Base-by-base conservation (phyloP, 495 filamentous ascomycete genomes). In the Physcia stellaris region DNA sequence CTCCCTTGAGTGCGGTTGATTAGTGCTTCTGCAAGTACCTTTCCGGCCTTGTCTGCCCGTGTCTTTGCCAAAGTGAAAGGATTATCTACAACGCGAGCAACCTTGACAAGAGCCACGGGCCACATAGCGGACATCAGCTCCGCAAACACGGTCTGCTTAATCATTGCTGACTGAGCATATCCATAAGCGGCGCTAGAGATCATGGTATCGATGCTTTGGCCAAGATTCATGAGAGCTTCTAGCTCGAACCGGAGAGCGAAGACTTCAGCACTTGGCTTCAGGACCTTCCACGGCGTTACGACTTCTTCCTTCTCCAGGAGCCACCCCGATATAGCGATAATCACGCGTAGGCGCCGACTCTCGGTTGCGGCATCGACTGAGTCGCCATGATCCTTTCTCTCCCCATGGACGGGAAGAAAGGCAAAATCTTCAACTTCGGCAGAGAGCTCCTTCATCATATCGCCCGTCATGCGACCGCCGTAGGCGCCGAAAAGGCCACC, bases 401-500 rank as follows among this genome's bases (percentile, higher is more conserved):
- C 41, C 10, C 68, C 67, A 27, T 70, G 65, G 24, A 92, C 61
- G 2, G 86, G 85, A 10, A 94, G 56, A 45, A 98, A 87, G 3
- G 74, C 85, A 57, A 95, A 94, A 55, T 95, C 86, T 35, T 81
- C 71, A 10, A 95, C 79, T 41, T 94, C 85, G 39, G 73, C 76
- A 11, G 83, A 77, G 55, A 93, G 90, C 29, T 77, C 68, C 44
- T 90, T 85, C 71, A 95, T 81, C 73, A 85, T 80, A 52, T 82
- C 74, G 19, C 80, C 78, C 1, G 79, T 81, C 74, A 88, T 86
- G 11, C 80, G 70, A 16, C 77, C 82, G 17, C 86, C 86, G 53
- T 90, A 93, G 6, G 86, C 82, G 22, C 88, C 88, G 51, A 98
- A 94, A 12, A 96, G 57, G 31, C 77, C 72, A 5, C 85, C 88